Percentiles rank a stretch among this genome's conserved stretches.
Conservation (phyloP, 768 basidiomycete genomes). For the Lactarius sp. region DNA sequence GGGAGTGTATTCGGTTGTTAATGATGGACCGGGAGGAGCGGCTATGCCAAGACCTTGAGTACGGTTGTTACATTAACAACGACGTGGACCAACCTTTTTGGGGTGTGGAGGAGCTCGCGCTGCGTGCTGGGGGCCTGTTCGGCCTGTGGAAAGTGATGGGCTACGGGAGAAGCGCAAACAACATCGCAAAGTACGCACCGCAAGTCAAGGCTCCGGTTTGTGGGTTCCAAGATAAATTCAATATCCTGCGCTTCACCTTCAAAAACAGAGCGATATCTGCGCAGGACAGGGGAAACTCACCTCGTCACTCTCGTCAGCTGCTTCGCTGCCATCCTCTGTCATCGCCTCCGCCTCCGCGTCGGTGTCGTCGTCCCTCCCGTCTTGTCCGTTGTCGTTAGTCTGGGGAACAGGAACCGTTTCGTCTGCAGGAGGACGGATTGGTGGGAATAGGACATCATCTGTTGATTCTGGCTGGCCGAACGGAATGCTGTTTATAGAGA, state of each 20-base stretch:
- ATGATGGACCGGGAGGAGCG: conserved; percentile 51
- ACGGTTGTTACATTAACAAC: neutral
- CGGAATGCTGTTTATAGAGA: conserved; percentile 8
- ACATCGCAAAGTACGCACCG: conserved; percentile 40
- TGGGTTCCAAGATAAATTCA: conserved; percentile 87
- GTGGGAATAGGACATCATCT: conserved; percentile 17
- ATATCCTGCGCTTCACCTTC: conserved; percentile 52
- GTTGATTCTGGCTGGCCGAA: conserved; percentile 9
- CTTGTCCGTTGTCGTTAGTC: conserved; percentile 21
- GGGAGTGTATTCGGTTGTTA: conserved; percentile 81
- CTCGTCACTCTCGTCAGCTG: conserved; percentile 37
- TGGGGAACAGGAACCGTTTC: conserved; percentile 3
- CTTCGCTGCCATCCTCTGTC: conserved; percentile 39
- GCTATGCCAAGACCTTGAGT: conserved; percentile 31
- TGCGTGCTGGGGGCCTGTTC: conserved; percentile 31
- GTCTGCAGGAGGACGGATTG: conserved; percentile 25
- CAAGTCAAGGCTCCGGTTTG: conserved; percentile 68
- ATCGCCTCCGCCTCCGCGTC: conserved; percentile 34
- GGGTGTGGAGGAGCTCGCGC: conserved; percentile 32
- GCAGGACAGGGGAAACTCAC: conserved; percentile 45
- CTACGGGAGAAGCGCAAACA: conserved; percentile 4
- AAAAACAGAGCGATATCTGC: neutral
- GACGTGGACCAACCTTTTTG: conserved; percentile 28
- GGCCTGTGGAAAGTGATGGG: conserved; percentile 32
- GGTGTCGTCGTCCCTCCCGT: conserved; percentile 26